phyloP scores from a whole-genome alignment of 2,329 filamentous ascomycete genomes.

The Pyricularia sp. region DNA sequence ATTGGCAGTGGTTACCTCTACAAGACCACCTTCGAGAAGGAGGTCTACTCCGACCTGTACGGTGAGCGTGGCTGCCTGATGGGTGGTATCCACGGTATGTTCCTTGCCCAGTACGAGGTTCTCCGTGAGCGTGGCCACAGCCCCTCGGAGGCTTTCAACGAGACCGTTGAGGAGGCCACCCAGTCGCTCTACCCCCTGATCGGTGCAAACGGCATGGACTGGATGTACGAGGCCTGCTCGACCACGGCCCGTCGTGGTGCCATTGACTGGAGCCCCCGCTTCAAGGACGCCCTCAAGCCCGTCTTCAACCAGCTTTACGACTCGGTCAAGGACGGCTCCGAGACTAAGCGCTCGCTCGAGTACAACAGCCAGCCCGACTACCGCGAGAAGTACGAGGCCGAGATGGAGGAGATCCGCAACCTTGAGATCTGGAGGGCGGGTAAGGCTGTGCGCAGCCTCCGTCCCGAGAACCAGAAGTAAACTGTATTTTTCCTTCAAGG shows the following conservation, averaged over 20 bases:
- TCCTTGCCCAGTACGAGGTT: conserved; percentile 99
- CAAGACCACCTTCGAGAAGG: conserved; percentile 99
- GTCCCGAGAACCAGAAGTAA: conserved; percentile 79
- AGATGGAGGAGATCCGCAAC: conserved; percentile 96
- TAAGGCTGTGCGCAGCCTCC: conserved; percentile 85
- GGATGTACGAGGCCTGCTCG: conserved; percentile 99
- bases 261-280: conserved; percentile 94
- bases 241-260: conserved; percentile 96
- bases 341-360: conserved; percentile 92
- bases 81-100: conserved; percentile 99
- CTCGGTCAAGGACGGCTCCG: conserved; percentile 76
- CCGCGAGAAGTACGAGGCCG: conserved; percentile 91
- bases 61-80: conserved; percentile 99
- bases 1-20: conserved; percentile 98
- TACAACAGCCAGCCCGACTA: conserved; percentile 96
- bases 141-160: conserved; percentile 98
- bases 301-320: conserved; percentile 97
- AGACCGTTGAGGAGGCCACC: conserved; percentile 99
- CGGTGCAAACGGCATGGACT: conserved; percentile 97
- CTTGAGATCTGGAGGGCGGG: conserved; percentile 98
- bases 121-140: conserved; percentile 96
- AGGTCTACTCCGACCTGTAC: conserved; percentile 99
- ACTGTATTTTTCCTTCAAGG: neutral
- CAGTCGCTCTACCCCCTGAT: conserved; percentile 97
- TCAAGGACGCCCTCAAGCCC: conserved; percentile 98